These are phyloP conservation scores for Trichocomaceae sp. DNA, from an alignment of 2,329 filamentous ascomycete species.

Conservation along the genomic window DNA sequence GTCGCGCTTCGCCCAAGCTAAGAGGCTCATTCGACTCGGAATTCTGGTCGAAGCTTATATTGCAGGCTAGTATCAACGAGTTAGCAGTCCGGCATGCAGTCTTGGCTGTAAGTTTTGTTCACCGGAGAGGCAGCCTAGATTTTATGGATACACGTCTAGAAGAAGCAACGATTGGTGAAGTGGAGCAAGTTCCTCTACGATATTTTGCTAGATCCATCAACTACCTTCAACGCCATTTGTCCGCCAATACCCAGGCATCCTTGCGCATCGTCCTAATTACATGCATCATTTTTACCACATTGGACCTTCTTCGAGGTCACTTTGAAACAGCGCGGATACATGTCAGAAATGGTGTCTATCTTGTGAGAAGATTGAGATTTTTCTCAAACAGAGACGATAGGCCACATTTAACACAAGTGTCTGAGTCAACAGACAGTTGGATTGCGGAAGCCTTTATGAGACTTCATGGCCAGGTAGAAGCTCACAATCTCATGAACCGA, in stretches of 20 bases:
- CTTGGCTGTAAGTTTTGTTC: slow-evolving; percentile 3
- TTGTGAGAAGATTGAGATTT: background rate
- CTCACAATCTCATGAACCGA: background rate
- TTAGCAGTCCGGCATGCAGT: slow-evolving; percentile 5
- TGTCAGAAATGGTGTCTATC: slow-evolving; percentile 1
- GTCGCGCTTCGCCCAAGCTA: slow-evolving; percentile 1
- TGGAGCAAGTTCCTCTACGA: background rate
- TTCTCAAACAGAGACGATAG: background rate
- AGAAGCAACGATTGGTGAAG: background rate
- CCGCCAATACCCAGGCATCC: background rate
- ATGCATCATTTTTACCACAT: slow-evolving; percentile 1
- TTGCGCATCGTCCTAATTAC: slow-evolving; percentile 4
- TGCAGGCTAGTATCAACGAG: slow-evolving; percentile 6
- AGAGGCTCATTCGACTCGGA: slow-evolving; percentile 3
- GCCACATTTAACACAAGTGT: background rate
- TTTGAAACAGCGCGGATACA: slow-evolving; percentile 2
- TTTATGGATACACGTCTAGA: background rate
- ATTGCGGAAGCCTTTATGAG: slow-evolving; percentile 2
- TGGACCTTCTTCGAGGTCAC: slow-evolving; percentile 6
- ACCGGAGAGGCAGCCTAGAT: background rate
- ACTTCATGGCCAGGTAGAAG: slow-evolving; percentile 1
- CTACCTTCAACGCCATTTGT: slow-evolving; percentile 1
- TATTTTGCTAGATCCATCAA: slow-evolving; percentile 4
- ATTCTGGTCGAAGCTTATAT: slow-evolving; percentile 2
- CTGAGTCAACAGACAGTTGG: background rate